Evolutionary conservation across 2,329 filamentous ascomycete species (phyloP), one percentile per base, ranked within the genome.

Genomic region (Colletotrichum brevisporum): DNA sequence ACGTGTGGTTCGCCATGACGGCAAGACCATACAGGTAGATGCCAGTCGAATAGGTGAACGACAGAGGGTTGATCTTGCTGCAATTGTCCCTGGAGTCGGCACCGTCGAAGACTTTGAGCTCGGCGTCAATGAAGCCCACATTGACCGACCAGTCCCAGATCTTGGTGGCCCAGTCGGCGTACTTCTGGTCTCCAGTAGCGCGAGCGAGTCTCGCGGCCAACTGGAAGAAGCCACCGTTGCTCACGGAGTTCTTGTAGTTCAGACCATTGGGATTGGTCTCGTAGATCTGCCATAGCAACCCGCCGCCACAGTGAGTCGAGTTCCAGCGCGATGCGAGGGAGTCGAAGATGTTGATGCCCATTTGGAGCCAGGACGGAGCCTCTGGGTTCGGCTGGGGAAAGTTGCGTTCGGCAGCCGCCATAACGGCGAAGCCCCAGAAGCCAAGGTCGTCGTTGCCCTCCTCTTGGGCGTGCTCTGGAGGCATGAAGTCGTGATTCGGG

Each of bases 141-240:
- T 81, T 78, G 53, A 79, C 77, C 1, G 86, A 85, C 91, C 91
- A 94, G 73, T 93, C 86, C 81, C 85, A 92, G n/a, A 89, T 81
- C 75, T 88, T 89, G 53, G 84, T 78, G 1, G 91, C 91, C 91
- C 91, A 94, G 18, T 91, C 85, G 15, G 82, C 71, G 74, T 93
- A 93, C 0, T 88, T 91, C 57, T 86, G 78, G 74, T 93, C 91
- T 16, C 89, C 89, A 0, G 91, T 93, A 69, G 89, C 90, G 54
- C 91, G 88, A 27, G 91, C 92, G 15, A 95, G 85, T 18, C 93
- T 90, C 1, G 94, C 92, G 4, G 91, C 90, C 13, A 97, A 85
- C 75, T 95, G 91, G 79, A 97, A 95, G 77, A 96, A 89, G n/a
- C 90, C 91, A 50, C 92, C 93, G 78, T 96, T 96, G 70, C 90